phyloP scores from a whole-genome alignment of 345 rosid genomes.

The Raphanus raphanistrum region DNA sequence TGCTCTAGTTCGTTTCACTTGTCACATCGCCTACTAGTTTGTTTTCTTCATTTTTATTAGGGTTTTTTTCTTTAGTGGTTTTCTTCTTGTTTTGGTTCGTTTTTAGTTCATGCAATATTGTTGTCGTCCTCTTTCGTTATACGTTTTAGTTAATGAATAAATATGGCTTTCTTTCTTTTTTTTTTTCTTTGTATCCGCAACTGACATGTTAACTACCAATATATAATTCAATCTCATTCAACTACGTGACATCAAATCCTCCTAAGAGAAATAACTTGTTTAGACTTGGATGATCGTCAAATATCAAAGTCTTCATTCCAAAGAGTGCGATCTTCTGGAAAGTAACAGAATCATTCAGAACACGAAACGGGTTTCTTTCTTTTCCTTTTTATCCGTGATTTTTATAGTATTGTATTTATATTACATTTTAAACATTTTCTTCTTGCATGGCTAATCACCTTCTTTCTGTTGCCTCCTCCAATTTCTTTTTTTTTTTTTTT shows the following conservation, averaged over 20 bases:
- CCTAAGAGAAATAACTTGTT: background rate
- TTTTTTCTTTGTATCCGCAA: background rate
- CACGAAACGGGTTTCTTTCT: background rate
- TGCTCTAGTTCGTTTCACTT: constrained; percentile 38
- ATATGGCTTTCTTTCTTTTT: background rate
- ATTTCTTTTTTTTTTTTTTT: background rate
- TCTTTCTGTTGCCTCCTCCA: background rate
- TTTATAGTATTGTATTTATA: background rate
- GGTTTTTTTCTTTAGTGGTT: background rate
- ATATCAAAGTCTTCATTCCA: background rate
- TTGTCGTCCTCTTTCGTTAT: constrained; percentile 7
- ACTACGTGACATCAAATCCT: background rate
- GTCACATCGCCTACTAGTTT: constrained; percentile 23
- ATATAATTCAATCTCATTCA: background rate
- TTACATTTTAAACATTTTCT: background rate
- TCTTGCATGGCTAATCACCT: background rate
- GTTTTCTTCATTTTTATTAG: background rate
- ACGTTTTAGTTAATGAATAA: constrained; percentile 9
- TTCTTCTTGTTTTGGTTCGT: constrained; percentile 9
- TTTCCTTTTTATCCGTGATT: background rate
- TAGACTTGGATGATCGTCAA: background rate
- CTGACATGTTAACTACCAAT: background rate
- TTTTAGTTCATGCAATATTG: constrained; percentile 26
- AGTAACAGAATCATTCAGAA: background rate
- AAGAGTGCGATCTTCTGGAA: background rate